phyloP scores from a whole-genome alignment of 1,284 basidiomycete species.

The Rhodotorula sp. region DNA sequence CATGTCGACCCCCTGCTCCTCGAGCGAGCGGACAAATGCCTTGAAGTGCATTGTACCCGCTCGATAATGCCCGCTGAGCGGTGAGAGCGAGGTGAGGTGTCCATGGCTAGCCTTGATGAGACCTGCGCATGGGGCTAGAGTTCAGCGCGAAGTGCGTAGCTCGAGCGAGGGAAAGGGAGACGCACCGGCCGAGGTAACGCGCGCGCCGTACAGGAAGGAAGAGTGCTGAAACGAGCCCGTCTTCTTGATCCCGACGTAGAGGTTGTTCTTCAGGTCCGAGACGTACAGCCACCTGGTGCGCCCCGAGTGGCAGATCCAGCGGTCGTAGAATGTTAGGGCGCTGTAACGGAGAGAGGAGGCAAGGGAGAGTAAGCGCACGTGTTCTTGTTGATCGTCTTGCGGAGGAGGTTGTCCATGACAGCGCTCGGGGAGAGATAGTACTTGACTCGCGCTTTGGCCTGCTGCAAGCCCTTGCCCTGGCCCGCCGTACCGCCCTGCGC shows the following conservation, averaged over 20 bases:
- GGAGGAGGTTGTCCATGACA: slow-evolving; percentile 61
- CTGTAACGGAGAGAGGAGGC: background rate
- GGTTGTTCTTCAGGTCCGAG: slow-evolving; percentile 53
- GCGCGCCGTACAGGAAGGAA: slow-evolving; percentile 62
- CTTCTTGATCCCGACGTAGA: slow-evolving; percentile 71
- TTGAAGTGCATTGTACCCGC: slow-evolving; percentile 62
- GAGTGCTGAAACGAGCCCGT: slow-evolving; percentile 69
- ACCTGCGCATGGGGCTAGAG: slow-evolving; percentile 57
- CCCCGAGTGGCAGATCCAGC: slow-evolving; percentile 27
- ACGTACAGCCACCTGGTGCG: slow-evolving; percentile 36
- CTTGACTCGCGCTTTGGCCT: slow-evolving; percentile 46
- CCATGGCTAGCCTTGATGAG: slow-evolving; percentile 65
- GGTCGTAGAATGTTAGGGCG: slow-evolving; percentile 11
- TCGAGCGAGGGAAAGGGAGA: too few relatives aligned
- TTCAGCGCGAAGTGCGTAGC: slow-evolving; percentile 34
- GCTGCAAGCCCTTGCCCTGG: slow-evolving; percentile 34
- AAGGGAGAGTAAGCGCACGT: slow-evolving; percentile 55
- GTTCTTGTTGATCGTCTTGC: slow-evolving; percentile 64
- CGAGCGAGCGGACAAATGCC: slow-evolving; percentile 62
- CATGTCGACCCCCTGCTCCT: slow-evolving; percentile 65
- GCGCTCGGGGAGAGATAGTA: slow-evolving; percentile 53
- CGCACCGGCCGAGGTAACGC: slow-evolving; percentile 54
- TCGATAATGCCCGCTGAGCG: slow-evolving; percentile 65
- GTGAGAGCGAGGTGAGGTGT: slow-evolving; percentile 64
- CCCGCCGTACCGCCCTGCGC: slow-evolving; percentile 36